Evolutionary conservation across 371 early-diverging fungal genomes (phyloP).

Genomic region (Mucor racemosus): DNA sequence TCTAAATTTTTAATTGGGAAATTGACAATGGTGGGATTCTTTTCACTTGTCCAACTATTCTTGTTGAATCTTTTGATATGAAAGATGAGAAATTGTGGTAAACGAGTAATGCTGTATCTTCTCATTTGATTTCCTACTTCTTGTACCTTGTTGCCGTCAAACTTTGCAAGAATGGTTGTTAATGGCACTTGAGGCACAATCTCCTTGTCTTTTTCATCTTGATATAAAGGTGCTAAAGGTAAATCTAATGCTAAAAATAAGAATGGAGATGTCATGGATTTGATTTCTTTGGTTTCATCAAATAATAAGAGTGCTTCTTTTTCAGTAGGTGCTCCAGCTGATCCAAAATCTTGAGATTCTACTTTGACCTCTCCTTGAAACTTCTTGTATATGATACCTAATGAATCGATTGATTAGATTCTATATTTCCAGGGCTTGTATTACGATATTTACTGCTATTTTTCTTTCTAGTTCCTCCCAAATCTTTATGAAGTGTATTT

Average conservation of each 20-base stretch:
- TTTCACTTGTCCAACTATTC: slow-evolving; percentile 86
- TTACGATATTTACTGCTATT: slow-evolving; percentile 62
- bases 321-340: slow-evolving; percentile 38
- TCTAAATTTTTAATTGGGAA: slow-evolving; percentile 89
- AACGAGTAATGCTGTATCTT: slow-evolving; percentile 72
- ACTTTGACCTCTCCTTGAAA: slow-evolving; percentile 89
- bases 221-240: slow-evolving; percentile 93
- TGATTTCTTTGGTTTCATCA: slow-evolving; percentile 58
- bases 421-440: neutral
- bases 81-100: slow-evolving; percentile 90
- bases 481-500: slow-evolving; percentile 85
- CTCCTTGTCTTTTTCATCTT: slow-evolving; percentile 85
- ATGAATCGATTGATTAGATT: neutral
- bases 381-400: slow-evolving; percentile 75
- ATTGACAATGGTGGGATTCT: slow-evolving; percentile 98
- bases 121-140: slow-evolving; percentile 70
- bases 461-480: slow-evolving; percentile 79
- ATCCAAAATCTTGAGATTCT: slow-evolving; percentile 64
- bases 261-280: slow-evolving; percentile 68
- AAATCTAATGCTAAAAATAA: slow-evolving; percentile 89
- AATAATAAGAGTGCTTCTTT: slow-evolving; percentile 44
- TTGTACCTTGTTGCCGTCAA: slow-evolving; percentile 79
- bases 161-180: slow-evolving; percentile 79
- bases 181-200: slow-evolving; percentile 95
- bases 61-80: slow-evolving; percentile 92